phyloP scores from a whole-genome alignment of 2,329 filamentous ascomycete genomes.

The Botrytis paeoniae region DNA sequence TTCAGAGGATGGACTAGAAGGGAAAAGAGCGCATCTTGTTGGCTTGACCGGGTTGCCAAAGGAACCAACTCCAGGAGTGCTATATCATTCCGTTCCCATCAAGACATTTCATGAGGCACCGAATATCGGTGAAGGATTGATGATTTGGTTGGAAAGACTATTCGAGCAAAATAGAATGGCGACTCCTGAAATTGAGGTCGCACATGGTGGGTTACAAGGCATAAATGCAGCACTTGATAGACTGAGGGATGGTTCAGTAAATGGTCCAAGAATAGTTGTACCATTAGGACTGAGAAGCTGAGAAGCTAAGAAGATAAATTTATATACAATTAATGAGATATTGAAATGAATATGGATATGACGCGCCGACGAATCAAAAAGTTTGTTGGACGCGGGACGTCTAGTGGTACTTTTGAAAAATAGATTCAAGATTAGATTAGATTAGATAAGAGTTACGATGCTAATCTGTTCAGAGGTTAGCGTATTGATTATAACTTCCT shows the following conservation, averaged over 20 bases:
- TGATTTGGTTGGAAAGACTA: conserved; percentile 66
- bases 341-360: background rate
- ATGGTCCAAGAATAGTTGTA: conserved; percentile 68
- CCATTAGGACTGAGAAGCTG: conserved; percentile 21
- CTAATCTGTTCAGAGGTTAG: background rate
- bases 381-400: background rate
- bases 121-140: conserved; percentile 59
- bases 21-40: conserved; percentile 54
- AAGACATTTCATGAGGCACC: conserved; percentile 72
- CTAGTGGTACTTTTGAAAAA: background rate
- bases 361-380: background rate
- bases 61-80: conserved; percentile 27
- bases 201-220: conserved; percentile 59
- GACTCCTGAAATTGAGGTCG: conserved; percentile 63
- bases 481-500: no score
- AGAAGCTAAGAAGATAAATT: background rate
- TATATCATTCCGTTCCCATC: conserved; percentile 56
- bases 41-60: conserved; percentile 68
- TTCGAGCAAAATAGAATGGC: conserved; percentile 51
- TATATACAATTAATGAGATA: background rate
- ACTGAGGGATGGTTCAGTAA: conserved; percentile 63
- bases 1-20: conserved; percentile 18
- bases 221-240: conserved; percentile 67
- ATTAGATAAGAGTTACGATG: background rate
- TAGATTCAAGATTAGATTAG: background rate